Evolutionary conservation across 2,329 filamentous ascomycete genomes (phyloP).

Genomic region (Penicillium janthinellum): DNA sequence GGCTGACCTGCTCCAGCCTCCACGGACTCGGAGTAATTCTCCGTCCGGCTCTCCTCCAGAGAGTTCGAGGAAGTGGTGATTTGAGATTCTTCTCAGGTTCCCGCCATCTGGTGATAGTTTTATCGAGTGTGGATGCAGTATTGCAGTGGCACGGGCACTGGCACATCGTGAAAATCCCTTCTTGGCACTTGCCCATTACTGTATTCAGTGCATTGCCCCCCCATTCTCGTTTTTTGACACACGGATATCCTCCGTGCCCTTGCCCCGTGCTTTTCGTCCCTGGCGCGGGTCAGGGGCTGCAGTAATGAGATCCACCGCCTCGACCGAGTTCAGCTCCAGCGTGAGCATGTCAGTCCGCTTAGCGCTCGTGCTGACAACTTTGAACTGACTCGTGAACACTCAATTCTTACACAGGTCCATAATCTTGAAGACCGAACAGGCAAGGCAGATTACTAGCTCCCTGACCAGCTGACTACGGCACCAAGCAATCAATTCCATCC

Average conservation of each 20-base stretch:
- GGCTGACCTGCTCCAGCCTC: neutral
- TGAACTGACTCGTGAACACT: neutral
- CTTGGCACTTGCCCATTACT: too few species aligned
- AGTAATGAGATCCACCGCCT: neutral
- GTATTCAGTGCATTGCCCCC: neutral
- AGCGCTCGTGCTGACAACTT: neutral
- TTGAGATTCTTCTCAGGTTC: neutral
- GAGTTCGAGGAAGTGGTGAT: neutral
- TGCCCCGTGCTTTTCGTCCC: neutral
- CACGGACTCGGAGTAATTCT: neutral
- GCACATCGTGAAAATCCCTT: neutral
- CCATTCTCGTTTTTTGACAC: neutral
- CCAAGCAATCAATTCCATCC: too few species aligned
- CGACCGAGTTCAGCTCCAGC: neutral
- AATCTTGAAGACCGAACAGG: too few species aligned
- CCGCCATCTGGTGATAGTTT: neutral
- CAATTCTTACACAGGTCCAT: neutral
- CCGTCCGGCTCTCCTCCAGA: neutral
- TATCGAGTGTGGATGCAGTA: neutral
- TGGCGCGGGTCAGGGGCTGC: neutral
- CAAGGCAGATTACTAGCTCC: neutral
- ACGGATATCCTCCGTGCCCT: neutral
- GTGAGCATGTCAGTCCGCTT: neutral
- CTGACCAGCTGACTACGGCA: neutral
- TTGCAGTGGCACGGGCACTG: too few species aligned